A percentile compares a stretch with the other conserved stretches of the same genome.
Conservation (phyloP, 768 basidiomycete species). For the Chalciporus chontae region DNA sequence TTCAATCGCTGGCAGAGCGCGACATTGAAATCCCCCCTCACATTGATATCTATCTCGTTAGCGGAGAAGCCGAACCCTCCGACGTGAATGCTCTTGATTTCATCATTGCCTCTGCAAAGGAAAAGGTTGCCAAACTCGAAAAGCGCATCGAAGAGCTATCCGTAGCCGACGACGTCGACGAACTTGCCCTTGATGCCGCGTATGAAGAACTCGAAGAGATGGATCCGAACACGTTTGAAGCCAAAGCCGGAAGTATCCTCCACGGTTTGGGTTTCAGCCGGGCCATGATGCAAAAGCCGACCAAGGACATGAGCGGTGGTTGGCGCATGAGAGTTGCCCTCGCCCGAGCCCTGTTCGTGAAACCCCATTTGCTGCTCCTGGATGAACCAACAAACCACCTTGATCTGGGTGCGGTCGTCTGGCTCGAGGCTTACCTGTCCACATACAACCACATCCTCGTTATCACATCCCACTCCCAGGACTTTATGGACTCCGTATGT, state of each 20-base stretch:
- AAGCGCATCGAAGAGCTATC: slow-evolving; percentile 92
- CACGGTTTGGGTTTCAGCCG: slow-evolving; percentile 92
- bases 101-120: slow-evolving; percentile 88
- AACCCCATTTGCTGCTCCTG: slow-evolving; percentile 91
- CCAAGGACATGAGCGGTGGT: slow-evolving; percentile 98
- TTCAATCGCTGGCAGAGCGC: slow-evolving; percentile 92
- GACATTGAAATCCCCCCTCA: slow-evolving; percentile 93
- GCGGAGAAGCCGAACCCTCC: slow-evolving; percentile 93
- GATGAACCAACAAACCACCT: slow-evolving; percentile 93
- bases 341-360: slow-evolving; percentile 92
- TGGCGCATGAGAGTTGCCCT: slow-evolving; percentile 99
- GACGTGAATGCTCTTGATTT: slow-evolving; percentile 96
- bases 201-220: slow-evolving; percentile 98
- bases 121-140: slow-evolving; percentile 92
- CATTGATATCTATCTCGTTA: slow-evolving; percentile 96
- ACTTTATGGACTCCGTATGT: slow-evolving; percentile 98
- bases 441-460: slow-evolving; percentile 99
- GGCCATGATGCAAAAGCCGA: slow-evolving; percentile 93
- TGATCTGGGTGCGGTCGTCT: slow-evolving; percentile 96
- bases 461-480: slow-evolving; percentile 97
- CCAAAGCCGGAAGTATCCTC: slow-evolving; percentile 93
- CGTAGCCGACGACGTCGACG: slow-evolving; percentile 85
- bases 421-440: slow-evolving; percentile 96
- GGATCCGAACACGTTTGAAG: slow-evolving; percentile 93
- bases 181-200: slow-evolving; percentile 77